phyloP scores from a whole-genome alignment of 2,329 filamentous ascomycete genomes.

The Fusarium sp. region DNA sequence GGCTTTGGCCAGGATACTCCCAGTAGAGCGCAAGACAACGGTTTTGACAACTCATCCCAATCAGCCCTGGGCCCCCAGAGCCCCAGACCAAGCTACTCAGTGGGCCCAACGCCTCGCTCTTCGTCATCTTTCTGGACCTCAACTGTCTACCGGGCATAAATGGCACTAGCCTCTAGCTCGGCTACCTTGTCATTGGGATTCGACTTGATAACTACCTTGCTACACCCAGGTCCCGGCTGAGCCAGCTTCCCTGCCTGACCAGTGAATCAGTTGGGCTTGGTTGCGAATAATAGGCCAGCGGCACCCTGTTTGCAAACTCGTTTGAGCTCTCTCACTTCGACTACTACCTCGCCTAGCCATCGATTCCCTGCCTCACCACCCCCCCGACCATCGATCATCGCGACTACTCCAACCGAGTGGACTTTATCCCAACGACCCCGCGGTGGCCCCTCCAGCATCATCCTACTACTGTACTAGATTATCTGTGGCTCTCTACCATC shows the following conservation, averaged over 20 bases:
- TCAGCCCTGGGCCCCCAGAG: conserved; percentile 47
- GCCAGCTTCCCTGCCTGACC: conserved; percentile 45
- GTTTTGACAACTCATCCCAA: conserved; percentile 52
- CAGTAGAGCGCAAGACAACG: conserved; percentile 52
- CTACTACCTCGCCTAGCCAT: conserved; percentile 40
- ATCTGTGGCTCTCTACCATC: conserved; percentile 13
- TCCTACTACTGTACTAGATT: conserved; percentile 10
- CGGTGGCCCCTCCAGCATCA: conserved; percentile 42
- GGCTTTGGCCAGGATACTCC: conserved; percentile 54
- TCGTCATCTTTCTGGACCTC: conserved; percentile 44
- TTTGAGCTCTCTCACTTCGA: conserved; percentile 40
- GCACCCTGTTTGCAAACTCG: conserved; percentile 42
- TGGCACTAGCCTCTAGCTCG: conserved; percentile 44
- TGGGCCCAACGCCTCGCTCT: conserved; percentile 44
- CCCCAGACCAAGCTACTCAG: conserved; percentile 44
- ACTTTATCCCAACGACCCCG: conserved; percentile 41
- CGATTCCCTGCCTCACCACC: conserved; percentile 42
- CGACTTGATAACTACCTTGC: conserved; percentile 46
- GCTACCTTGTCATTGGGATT: conserved; percentile 44
- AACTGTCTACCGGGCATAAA: conserved; percentile 46
- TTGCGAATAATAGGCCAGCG: conserved; percentile 44
- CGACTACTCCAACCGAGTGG: conserved; percentile 39
- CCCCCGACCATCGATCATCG: conserved; percentile 43
- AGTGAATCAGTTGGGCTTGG: conserved; percentile 42
- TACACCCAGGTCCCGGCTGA: conserved; percentile 44